Evolutionary conservation across 169 alveolate genomes (phyloP).

Genomic region (Plasmodium fragile): DNA sequence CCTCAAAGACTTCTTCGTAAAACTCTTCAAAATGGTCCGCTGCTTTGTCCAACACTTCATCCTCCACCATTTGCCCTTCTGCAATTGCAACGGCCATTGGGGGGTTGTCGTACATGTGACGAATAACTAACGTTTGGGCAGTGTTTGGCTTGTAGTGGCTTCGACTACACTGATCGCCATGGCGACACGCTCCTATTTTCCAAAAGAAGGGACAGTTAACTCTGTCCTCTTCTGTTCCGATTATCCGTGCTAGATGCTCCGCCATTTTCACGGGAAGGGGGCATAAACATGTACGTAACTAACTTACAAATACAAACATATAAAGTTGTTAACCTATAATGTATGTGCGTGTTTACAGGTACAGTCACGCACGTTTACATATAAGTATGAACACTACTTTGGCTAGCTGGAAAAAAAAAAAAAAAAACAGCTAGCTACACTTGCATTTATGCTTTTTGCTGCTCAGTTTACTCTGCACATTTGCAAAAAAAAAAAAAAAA

Average conservation of each 20-base stretch:
- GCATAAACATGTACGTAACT: background rate
- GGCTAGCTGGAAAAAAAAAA: constrained; percentile 17
- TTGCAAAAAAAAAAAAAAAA: background rate
- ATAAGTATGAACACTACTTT: constrained; percentile 11
- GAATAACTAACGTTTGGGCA: constrained; percentile 96
- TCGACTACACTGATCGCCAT: constrained; percentile 99
- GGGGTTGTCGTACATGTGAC: constrained; percentile 98
- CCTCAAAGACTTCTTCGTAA: constrained; percentile 98
- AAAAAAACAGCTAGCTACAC: constrained; percentile 47
- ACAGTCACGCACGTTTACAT: background rate
- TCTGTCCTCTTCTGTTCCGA: constrained; percentile 99
- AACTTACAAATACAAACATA: background rate
- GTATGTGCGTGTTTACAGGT: background rate
- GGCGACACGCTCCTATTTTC: constrained; percentile 99
- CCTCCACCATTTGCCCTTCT: constrained; percentile 95
- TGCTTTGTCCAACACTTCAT: constrained; percentile 97
- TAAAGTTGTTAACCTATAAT: background rate
- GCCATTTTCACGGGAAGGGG: constrained; percentile 92
- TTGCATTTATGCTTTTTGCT: background rate
- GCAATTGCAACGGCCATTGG: constrained; percentile 99
- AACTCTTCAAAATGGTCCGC: constrained; percentile 98
- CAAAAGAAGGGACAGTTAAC: constrained; percentile 99
- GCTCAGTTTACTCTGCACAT: constrained; percentile 25
- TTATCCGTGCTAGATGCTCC: constrained; percentile 97
- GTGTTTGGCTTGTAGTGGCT: constrained; percentile 98